Conservation (phyloP, 2,329 filamentous ascomycete species). For the Sporothrix humicola region DNA sequence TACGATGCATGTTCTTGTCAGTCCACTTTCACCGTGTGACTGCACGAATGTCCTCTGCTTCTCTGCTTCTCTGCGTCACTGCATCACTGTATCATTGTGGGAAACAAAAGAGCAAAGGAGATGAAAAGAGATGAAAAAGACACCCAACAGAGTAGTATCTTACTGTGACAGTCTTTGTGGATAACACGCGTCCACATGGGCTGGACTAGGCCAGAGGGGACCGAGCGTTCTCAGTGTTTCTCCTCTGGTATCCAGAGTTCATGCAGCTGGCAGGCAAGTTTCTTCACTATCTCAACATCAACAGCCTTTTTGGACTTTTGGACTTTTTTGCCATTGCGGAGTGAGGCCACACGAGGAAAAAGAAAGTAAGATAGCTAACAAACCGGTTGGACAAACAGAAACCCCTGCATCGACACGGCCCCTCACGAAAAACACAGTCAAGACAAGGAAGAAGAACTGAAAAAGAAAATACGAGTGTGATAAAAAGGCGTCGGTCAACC, state of each 20-base stretch:
- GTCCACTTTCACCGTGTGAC: neutral
- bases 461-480: conserved; percentile 25
- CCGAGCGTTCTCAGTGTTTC: conserved; percentile 18
- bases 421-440: neutral
- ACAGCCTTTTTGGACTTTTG: neutral
- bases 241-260: neutral
- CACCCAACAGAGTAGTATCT: neutral
- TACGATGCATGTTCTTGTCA: neutral
- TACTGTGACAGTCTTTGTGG: conserved; percentile 22
- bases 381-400: neutral
- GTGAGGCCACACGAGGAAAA: conserved; percentile 5
- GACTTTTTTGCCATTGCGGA: neutral
- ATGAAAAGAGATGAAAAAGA: neutral
- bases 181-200: conserved; percentile 4
- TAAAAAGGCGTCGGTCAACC: conserved; percentile 20
- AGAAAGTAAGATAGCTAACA: conserved; percentile 17
- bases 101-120: neutral
- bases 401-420: conserved; percentile 10
- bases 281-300: neutral
- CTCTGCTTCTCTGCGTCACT: neutral
- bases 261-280: conserved; percentile 12
- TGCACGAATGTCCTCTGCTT: conserved; percentile 2
- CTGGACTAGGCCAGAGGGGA: conserved; percentile 4
- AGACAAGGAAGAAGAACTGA: neutral
- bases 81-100: neutral